Conservation (phyloP, 2,329 filamentous ascomycete species). For the Colletotrichum magnum region DNA sequence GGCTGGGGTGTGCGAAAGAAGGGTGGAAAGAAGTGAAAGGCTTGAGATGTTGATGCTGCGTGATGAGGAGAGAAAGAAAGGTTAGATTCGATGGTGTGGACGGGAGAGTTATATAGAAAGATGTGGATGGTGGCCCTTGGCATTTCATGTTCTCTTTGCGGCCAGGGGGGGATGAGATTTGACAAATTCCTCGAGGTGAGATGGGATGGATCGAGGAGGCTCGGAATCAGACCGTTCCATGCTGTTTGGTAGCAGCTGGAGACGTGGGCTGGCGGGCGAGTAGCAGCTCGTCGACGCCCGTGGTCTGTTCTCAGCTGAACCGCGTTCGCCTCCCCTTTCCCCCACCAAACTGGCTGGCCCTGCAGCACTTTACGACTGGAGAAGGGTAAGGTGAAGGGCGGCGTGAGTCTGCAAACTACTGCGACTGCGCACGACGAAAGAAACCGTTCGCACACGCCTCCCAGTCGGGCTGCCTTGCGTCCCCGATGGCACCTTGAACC, state of each 20-base stretch:
- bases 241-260: not conserved
- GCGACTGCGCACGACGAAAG: not conserved
- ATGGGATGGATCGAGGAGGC: constrained; percentile 33
- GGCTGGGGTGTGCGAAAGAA: constrained; percentile 25
- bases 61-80: constrained; percentile 19
- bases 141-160: constrained; percentile 33
- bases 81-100: constrained; percentile 30
- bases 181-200: constrained; percentile 34
- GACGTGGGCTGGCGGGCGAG: constrained; percentile 5
- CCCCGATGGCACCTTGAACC: constrained; percentile 31
- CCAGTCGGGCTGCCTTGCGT: constrained; percentile 27
- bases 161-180: constrained; percentile 32
- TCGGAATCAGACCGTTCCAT: constrained; percentile 38
- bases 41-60: constrained; percentile 39
- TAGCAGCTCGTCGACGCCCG: constrained; percentile 20
- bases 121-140: constrained; percentile 31
- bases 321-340: constrained; percentile 14
- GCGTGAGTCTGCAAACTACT: not conserved
- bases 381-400: too few relatives aligned
- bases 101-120: constrained; percentile 38
- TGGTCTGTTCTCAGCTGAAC: constrained; percentile 38
- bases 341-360: not conserved
- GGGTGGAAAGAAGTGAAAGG: constrained; percentile 31
- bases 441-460: constrained; percentile 3
- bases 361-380: too few relatives aligned